A percentile compares a stretch with the other conserved stretches of the same genome.
Conservation (phyloP, 495 filamentous ascomycete species). For the Aspergillus kassunensis region DNA sequence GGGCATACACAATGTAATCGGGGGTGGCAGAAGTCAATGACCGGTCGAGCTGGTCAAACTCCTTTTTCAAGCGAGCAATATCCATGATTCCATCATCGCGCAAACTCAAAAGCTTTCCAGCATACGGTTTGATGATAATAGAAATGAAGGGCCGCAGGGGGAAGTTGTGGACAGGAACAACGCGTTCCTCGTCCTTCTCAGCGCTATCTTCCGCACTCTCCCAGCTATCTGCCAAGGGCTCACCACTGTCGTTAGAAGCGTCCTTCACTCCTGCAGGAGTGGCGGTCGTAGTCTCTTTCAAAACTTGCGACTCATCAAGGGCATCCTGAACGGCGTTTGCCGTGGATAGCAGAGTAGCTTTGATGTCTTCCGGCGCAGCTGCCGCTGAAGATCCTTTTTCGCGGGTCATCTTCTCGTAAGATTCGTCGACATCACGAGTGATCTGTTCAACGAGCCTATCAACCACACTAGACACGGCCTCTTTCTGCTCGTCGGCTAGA, state of each 20-base stretch:
- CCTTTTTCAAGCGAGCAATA: conserved; percentile 90
- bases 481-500: conserved; percentile 41
- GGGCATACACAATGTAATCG: conserved; percentile 87
- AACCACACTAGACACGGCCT: conserved; percentile 70
- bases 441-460: conserved; percentile 63
- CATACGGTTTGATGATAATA: conserved; percentile 50
- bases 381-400: conserved; percentile 26
- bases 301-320: not conserved
- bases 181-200: conserved; percentile 59
- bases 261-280: conserved; percentile 56
- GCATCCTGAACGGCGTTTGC: conserved; percentile 35
- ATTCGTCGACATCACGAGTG: conserved; percentile 64
- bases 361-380: conserved; percentile 25
- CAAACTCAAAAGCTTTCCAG: conserved; percentile 46
- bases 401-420: conserved; percentile 49
- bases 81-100: conserved; percentile 73
- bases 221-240: conserved; percentile 62
- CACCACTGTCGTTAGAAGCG: conserved; percentile 50
- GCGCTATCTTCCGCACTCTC: conserved; percentile 76
- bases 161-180: conserved; percentile 85
- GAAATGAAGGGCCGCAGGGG: conserved; percentile 93
- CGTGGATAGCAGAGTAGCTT: conserved; percentile 33
- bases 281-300: conserved; percentile 28
- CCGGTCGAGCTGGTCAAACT: conserved; percentile 95
- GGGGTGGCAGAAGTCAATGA: conserved; percentile 86